A percentile compares a stretch with the other conserved stretches of the same genome.
These are phyloP conservation scores for Eucalyptus erythrocorys DNA, from an alignment of 345 rosid genomes.

Conservation along the genomic window DNA sequence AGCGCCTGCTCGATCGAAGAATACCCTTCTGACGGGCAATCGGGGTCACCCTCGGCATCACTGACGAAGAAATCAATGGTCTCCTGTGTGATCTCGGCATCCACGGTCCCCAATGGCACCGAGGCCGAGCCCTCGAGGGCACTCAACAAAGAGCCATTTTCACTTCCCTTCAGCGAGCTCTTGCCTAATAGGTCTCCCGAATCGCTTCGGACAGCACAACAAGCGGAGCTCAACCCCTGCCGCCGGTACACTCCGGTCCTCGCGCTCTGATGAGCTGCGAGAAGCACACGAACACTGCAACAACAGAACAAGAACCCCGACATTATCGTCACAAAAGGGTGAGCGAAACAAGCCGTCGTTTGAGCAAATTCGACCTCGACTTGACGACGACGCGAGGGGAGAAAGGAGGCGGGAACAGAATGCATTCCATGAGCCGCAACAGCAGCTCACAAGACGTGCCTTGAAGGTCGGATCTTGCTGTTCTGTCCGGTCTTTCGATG, in stretches of 20 bases:
- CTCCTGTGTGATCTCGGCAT: slow-evolving; percentile 50
- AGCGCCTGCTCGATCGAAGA: slow-evolving; percentile 58
- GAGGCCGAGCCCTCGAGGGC: slow-evolving; percentile 18
- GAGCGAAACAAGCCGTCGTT: not conserved
- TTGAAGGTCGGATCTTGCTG: not conserved
- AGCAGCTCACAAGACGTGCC: not conserved
- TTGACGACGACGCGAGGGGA: not conserved
- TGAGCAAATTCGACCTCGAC: slow-evolving; percentile 8
- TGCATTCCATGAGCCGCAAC: slow-evolving; percentile 31
- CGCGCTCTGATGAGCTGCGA: not conserved
- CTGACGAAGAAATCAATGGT: slow-evolving; percentile 78
- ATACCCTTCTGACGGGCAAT: slow-evolving; percentile 71
- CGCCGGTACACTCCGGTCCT: slow-evolving; percentile 9
- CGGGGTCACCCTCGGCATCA: slow-evolving; percentile 90
- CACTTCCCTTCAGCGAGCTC: slow-evolving; percentile 12
- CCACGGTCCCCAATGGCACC: slow-evolving; percentile 29
- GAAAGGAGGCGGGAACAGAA: slow-evolving; percentile 2
- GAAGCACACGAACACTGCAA: slow-evolving; percentile 23
- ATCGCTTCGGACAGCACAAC: slow-evolving; percentile 24
- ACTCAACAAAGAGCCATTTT: slow-evolving; percentile 29
- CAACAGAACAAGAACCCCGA: not conserved
- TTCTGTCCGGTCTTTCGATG: not conserved
- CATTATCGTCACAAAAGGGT: not conserved
- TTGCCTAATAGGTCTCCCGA: slow-evolving; percentile 35
- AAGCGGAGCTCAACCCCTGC: slow-evolving; percentile 11